Evolutionary conservation across 192 early-diverging fungal species (phyloP).

Genomic region (Backusella mclennaniae): DNA sequence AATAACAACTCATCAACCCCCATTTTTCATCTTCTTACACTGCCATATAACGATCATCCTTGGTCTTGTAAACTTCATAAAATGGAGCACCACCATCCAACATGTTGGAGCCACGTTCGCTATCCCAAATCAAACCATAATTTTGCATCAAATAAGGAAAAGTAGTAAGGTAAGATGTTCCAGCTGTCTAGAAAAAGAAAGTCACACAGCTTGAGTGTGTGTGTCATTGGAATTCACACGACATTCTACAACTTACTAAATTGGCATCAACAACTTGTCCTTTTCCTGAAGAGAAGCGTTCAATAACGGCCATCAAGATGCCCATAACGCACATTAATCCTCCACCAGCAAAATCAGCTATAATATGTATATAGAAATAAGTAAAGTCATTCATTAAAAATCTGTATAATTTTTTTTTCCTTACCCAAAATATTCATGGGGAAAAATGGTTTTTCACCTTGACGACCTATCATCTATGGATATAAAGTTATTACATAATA

Average conservation of each 20-base stretch:
- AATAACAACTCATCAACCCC: background rate
- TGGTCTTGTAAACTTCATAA: conserved; percentile 66
- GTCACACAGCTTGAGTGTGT: background rate
- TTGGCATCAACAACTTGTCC: conserved; percentile 66
- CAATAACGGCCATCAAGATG: conserved; percentile 59
- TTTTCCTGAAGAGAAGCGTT: conserved; percentile 54
- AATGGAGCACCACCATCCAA: conserved; percentile 69
- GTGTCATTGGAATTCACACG: background rate
- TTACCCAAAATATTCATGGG: conserved; percentile 43
- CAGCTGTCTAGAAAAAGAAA: conserved; percentile 34
- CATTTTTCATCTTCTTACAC: conserved; percentile 37
- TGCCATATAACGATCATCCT: conserved; percentile 62
- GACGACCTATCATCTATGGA: conserved; percentile 43
- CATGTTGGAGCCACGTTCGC: conserved; percentile 54
- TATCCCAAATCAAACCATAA: conserved; percentile 45
- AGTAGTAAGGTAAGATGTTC: conserved; percentile 55
- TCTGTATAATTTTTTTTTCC: too few species aligned
- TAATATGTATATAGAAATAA: background rate
- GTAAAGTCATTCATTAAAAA: background rate
- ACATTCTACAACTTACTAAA: conserved; percentile 38
- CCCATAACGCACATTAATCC: conserved; percentile 63
- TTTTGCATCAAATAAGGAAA: conserved; percentile 64
- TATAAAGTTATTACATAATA: background rate
- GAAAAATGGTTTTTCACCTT: conserved; percentile 42
- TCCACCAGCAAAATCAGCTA: conserved; percentile 70